phyloP scores from a whole-genome alignment of 73 alveolate genomes.

The Tetrahymena elliotti region DNA sequence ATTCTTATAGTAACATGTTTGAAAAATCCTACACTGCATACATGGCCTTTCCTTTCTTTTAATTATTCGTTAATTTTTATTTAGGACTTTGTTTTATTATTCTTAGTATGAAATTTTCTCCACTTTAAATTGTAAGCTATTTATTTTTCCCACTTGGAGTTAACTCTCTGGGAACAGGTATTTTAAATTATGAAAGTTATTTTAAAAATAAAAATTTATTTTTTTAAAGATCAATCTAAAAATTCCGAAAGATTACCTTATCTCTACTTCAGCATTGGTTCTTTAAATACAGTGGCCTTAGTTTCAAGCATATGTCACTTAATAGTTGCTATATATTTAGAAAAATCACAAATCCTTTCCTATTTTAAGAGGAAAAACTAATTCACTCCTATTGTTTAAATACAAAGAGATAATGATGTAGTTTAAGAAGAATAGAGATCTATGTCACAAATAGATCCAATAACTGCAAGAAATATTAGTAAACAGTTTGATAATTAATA shows the following conservation, averaged over 20 bases:
- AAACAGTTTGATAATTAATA: constrained; percentile 38
- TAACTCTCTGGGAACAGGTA: background rate
- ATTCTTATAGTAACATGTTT: background rate
- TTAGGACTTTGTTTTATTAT: background rate
- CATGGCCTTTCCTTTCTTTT: background rate
- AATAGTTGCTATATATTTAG: background rate
- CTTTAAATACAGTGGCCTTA: background rate
- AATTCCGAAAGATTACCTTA: background rate
- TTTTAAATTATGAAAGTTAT: background rate
- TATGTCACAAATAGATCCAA: constrained; percentile 4
- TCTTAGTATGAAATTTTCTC: background rate
- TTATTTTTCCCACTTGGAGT: background rate
- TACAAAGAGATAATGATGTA: background rate
- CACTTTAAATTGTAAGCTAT: background rate
- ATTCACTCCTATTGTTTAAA: background rate
- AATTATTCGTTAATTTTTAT: background rate
- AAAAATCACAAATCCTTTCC: background rate
- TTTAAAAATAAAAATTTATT: no score
- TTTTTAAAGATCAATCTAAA: background rate
- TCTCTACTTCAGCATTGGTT: background rate
- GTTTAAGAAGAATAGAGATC: constrained; percentile 8
- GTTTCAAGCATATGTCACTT: background rate
- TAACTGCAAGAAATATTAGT: constrained; percentile 26
- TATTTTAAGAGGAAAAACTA: background rate
- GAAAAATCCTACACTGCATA: background rate